Percentiles rank a stretch among this genome's conserved stretches.
phyloP scores from a whole-genome alignment of 495 filamentous ascomycete species.

The Pseudomonodictys pantanalensis region DNA sequence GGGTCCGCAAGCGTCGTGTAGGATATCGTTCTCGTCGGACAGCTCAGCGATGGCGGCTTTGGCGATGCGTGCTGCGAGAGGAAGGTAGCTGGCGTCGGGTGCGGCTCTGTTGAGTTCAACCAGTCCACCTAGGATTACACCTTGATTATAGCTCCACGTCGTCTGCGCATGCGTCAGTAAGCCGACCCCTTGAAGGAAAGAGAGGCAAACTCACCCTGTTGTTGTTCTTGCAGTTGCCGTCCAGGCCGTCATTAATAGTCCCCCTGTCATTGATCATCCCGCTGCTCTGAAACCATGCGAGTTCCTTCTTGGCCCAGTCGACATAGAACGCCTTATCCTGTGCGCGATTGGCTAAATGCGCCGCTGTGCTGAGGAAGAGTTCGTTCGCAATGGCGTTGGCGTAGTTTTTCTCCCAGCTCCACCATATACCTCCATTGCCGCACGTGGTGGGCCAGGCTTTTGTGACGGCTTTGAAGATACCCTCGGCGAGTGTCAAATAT shows the following conservation, averaged over 20 bases:
- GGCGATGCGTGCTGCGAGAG: slow-evolving; percentile 51
- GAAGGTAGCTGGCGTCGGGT: slow-evolving; percentile 44
- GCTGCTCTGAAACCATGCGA: slow-evolving; percentile 64
- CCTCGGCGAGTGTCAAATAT: slow-evolving; percentile 48
- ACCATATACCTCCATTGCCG: slow-evolving; percentile 59
- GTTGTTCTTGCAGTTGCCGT: slow-evolving; percentile 63
- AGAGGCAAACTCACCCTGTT: slow-evolving; percentile 27
- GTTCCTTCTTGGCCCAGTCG: slow-evolving; percentile 55
- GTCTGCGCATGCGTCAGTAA: not conserved
- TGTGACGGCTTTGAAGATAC: slow-evolving; percentile 57
- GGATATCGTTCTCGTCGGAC: slow-evolving; percentile 57
- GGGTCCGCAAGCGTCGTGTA: slow-evolving; percentile 65
- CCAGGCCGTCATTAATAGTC: slow-evolving; percentile 71
- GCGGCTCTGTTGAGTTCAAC: slow-evolving; percentile 62
- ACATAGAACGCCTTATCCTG: slow-evolving; percentile 53
- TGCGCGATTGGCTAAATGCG: slow-evolving; percentile 67
- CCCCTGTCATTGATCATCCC: slow-evolving; percentile 64
- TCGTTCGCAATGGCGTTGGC: slow-evolving; percentile 76
- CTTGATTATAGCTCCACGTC: slow-evolving; percentile 68
- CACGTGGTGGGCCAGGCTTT: slow-evolving; percentile 49
- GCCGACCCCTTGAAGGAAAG: slow-evolving; percentile 50
- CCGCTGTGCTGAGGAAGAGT: slow-evolving; percentile 66
- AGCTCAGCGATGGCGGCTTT: slow-evolving; percentile 59
- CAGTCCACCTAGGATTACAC: slow-evolving; percentile 71
- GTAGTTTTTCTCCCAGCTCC: slow-evolving; percentile 59